These are phyloP conservation scores for Kockiozyma suomiensis DNA, from an alignment of 805 yeast species.

Conservation along the genomic window DNA sequence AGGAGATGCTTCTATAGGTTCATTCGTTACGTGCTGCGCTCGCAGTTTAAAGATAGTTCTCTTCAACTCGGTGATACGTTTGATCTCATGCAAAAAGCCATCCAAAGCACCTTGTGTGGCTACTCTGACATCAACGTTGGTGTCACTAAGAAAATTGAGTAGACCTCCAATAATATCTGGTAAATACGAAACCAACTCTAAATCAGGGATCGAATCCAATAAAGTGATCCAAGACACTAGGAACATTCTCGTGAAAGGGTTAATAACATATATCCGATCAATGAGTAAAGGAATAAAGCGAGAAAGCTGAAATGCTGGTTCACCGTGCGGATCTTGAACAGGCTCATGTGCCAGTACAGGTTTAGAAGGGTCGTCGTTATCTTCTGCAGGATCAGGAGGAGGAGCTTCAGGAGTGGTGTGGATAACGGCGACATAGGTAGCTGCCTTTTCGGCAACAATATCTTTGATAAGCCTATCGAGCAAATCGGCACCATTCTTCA, in stretches of 20 bases:
- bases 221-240: slow-evolving; percentile 91
- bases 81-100: slow-evolving; percentile 76
- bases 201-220: slow-evolving; percentile 89
- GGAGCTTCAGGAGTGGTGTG: slow-evolving; percentile 40
- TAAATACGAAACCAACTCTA: slow-evolving; percentile 81
- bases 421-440: slow-evolving; percentile 77
- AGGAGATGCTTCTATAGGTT: background rate
- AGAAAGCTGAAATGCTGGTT: slow-evolving; percentile 78
- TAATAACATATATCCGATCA: slow-evolving; percentile 88
- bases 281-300: slow-evolving; percentile 88
- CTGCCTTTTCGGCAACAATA: slow-evolving; percentile 91
- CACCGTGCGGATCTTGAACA: slow-evolving; percentile 45
- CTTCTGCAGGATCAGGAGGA: slow-evolving; percentile 28
- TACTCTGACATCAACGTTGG: slow-evolving; percentile 83
- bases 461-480: slow-evolving; percentile 89
- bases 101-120: slow-evolving; percentile 80
- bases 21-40: slow-evolving; percentile 12
- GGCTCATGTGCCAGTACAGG: slow-evolving; percentile 42
- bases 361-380: slow-evolving; percentile 35
- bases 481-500: slow-evolving; percentile 92
- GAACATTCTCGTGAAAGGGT: slow-evolving; percentile 90
- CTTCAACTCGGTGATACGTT: slow-evolving; percentile 71
- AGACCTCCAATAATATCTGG: slow-evolving; percentile 89
- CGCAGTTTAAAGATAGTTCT: slow-evolving; percentile 33
- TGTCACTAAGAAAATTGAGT: slow-evolving; percentile 74